Base-by-base conservation (phyloP, 306 rosid genomes). In the Casuarina glauca region DNA sequence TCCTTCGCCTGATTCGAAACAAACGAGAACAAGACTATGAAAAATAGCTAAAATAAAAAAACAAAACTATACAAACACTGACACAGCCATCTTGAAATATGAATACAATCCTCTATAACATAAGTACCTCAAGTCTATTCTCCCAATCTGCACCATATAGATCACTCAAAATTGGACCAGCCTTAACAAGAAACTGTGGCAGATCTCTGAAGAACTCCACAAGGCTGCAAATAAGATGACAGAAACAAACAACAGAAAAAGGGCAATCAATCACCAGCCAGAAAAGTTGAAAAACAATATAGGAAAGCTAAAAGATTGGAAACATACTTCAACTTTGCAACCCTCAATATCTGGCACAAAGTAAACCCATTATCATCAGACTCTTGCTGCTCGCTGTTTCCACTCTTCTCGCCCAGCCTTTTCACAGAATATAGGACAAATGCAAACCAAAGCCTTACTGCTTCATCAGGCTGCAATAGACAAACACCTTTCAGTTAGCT, bases 121-220 rank as follows among this genome's bases (percentile, higher is more conserved):
- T 54, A 53, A 73, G 77, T 88, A 93, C 99, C 99, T 93, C 92
- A 38, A 96, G 93, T 88, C 87, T 96, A 83, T 68, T 87, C 80
- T 96, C 98, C 99, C 99, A 96, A 87, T 96, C 99, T 8, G 85
- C 19, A 69, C 99, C 99, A 79, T 90, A 91, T 44, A 84, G 16
- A 78, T 79, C 80, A 76, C 91, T 91, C 70, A 96, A 83, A 77
- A 86, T 82, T 68, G 94, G 82, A 83, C 98, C 94, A 50, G 96
- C 94, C 85, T 91, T 96, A 8, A 88, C 96, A 73, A 93, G 85
- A 90, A 87, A 93, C 86, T 96, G 99, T 74, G 98, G 97, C 77
- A 96, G 90, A 89, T 96, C 99, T 88, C 89, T 93, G 78, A 93
- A 93, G 81, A 96, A 96, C 67, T 93, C 98, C 66, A 84, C 81